These are phyloP conservation scores for Punica granatum DNA, from an alignment of 345 rosid species.

Conservation along the genomic window DNA sequence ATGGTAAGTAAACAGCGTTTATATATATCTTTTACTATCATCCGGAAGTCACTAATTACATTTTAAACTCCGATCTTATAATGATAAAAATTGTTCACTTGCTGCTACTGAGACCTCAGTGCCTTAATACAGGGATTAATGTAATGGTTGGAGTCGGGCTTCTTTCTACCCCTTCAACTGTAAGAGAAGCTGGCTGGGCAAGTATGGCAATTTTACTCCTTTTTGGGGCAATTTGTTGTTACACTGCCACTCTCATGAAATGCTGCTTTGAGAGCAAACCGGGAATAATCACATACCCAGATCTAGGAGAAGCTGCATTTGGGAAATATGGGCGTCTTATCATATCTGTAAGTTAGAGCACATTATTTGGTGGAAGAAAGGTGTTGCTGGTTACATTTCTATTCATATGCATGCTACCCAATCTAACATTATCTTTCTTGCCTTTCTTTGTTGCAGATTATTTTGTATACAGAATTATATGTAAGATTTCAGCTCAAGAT, in stretches of 20 bases:
- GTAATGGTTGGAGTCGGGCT: slow-evolving; percentile 93
- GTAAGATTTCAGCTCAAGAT: slow-evolving; percentile 38
- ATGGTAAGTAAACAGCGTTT: slow-evolving; percentile 29
- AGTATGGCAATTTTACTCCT: slow-evolving; percentile 47
- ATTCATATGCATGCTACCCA: not conserved
- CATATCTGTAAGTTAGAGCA: slow-evolving; percentile 52
- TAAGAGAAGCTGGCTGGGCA: slow-evolving; percentile 80
- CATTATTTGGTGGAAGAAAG: not conserved
- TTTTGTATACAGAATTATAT: slow-evolving; percentile 70
- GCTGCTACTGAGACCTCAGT: not conserved
- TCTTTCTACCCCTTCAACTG: slow-evolving; percentile 73
- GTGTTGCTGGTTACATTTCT: not conserved
- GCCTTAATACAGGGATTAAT: slow-evolving; percentile 47
- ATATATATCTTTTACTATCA: not conserved
- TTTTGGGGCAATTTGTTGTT: slow-evolving; percentile 62
- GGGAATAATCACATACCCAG: slow-evolving; percentile 74
- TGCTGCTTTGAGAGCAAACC: slow-evolving; percentile 72
- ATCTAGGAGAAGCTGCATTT: slow-evolving; percentile 92
- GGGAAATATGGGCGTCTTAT: slow-evolving; percentile 82
- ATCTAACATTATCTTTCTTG: slow-evolving; percentile 12
- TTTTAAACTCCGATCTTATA: too few relatives aligned
- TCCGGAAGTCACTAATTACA: not conserved
- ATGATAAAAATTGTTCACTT: too few relatives aligned
- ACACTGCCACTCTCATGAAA: slow-evolving; percentile 79
- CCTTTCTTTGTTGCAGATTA: slow-evolving; percentile 45